Evolutionary conservation across 2,329 filamentous ascomycete species (phyloP), one percentile per base, ranked within the genome.

Genomic region (Diplodia scrobiculata): DNA sequence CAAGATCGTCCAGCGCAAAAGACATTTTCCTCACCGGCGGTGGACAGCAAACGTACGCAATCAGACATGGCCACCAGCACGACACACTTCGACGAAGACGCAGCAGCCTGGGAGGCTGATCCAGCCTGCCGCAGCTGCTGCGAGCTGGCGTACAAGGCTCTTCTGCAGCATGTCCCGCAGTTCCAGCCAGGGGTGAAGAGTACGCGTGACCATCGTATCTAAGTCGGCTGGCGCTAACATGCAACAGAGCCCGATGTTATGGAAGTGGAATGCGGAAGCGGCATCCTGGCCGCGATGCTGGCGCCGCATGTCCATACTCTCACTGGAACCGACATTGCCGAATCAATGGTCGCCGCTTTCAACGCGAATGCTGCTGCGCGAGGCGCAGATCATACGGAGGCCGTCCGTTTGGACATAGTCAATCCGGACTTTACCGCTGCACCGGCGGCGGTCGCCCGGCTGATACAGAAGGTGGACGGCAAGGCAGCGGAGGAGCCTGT

Each of bases 251-350:
- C 82, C 36, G 77, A 84, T 65, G 78, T 86, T 5, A 80, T 87
- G 2, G 84, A 86, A 72, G 80, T 86, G 14, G 84, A 84, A 58
- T 84, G 83, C 69, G 84, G 84, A 54, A 86, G 84, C 3, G 84
- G 84, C 10, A 78, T 86, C 0, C 78, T 87, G 25, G 83, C 82
- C 11, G 77, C 84, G 53, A 77, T 75, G 13, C 74, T 85, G 2
- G 80, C 84, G 0, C 83, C 84, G 0, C 73, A 80, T 34, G 79
- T 82, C 3, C 78, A 77, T 48, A 77, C 76, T 9, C 71, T 86
- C 5, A 79, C 84, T 1, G 84, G 84, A 47, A 78, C 87, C 25
- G 84, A 87, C 68, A 79, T 82, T 0, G 81, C 84, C 2, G 72
- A 79, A 17, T 84, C 83, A 58, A 87, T 86, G 84, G 82, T 87